Evolutionary conservation across 2,329 filamentous ascomycete genomes (phyloP).

Genomic region (Magnaporthales sp.): DNA sequence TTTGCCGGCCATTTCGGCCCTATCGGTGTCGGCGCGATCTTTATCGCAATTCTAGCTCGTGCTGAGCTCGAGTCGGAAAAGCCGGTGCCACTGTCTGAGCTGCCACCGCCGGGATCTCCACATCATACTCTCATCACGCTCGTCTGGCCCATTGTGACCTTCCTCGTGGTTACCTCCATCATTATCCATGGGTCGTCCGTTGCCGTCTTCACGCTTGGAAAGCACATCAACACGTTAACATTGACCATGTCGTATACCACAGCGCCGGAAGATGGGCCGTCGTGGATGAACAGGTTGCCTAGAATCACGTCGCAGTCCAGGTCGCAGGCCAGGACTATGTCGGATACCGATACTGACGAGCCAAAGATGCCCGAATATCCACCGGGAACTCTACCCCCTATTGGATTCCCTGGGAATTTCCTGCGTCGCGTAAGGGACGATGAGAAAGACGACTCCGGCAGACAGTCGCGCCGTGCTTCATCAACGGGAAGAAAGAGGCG

Average conservation of each 20-base stretch:
- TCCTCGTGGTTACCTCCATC: slow-evolving; percentile 90
- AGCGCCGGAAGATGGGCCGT: slow-evolving; percentile 77
- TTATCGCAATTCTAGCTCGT: slow-evolving; percentile 84
- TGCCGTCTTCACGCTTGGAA: slow-evolving; percentile 93
- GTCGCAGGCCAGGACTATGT: slow-evolving; percentile 79
- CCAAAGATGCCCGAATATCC: slow-evolving; percentile 52
- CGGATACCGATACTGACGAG: slow-evolving; percentile 63
- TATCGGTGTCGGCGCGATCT: slow-evolving; percentile 94
- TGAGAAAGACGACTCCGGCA: slow-evolving; percentile 39
- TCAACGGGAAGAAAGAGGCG: slow-evolving; percentile 53
- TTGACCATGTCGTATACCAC: slow-evolving; percentile 95
- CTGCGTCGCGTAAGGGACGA: slow-evolving; percentile 78
- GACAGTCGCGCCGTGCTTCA: slow-evolving; percentile 48
- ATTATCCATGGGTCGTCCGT: slow-evolving; percentile 96
- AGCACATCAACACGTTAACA: slow-evolving; percentile 93
- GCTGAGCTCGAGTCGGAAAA: slow-evolving; percentile 76
- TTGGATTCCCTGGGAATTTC: slow-evolving; percentile 67
- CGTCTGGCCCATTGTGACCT: slow-evolving; percentile 94
- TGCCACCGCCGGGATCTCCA: slow-evolving; percentile 45
- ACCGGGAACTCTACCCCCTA: slow-evolving; percentile 62
- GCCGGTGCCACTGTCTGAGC: slow-evolving; percentile 61
- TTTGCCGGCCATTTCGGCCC: slow-evolving; percentile 98
- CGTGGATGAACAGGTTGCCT: slow-evolving; percentile 92
- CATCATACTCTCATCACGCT: slow-evolving; percentile 67
- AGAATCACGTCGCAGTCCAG: slow-evolving; percentile 58